Conservation (phyloP, 306 rosid genomes). For the Aeschynomene evenia region DNA sequence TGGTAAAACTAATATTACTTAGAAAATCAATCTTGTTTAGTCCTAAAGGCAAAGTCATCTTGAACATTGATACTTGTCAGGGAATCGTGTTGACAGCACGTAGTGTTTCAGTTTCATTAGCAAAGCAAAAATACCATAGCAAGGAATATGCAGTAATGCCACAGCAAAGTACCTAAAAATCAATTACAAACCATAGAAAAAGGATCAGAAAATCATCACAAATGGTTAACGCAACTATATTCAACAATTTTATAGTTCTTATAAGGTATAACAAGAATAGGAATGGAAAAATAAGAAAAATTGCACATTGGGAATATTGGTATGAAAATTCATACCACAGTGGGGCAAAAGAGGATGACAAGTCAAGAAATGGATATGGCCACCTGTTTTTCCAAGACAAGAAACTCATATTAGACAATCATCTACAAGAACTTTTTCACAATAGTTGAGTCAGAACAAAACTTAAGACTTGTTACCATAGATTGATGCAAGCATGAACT, state of each 20-base stretch:
- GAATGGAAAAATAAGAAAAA: neutral
- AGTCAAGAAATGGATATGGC: conserved; percentile 98
- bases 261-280: neutral
- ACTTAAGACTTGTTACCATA: conserved; percentile 58
- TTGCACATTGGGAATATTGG: neutral
- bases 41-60: conserved; percentile 31
- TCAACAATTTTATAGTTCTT: neutral
- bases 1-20: conserved; percentile 21
- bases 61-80: conserved; percentile 53
- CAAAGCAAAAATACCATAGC: conserved; percentile 80
- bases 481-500: conserved; percentile 66
- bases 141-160: conserved; percentile 79
- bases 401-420: neutral
- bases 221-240: neutral
- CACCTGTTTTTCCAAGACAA: conserved; percentile 62
- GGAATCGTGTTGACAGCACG: conserved; percentile 50
- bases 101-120: conserved; percentile 77
- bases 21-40: conserved; percentile 11
- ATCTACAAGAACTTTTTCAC: neutral
- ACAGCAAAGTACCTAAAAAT: conserved; percentile 72
- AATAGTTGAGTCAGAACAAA: neutral
- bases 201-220: conserved; percentile 21
- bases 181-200: conserved; percentile 24
- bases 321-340: conserved; percentile 55
- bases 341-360: conserved; percentile 84